Percentiles rank a stretch among this genome's conserved stretches.
These are phyloP conservation scores for Ustilago tritici DNA, from an alignment of 1,284 basidiomycete genomes.

Conservation along the genomic window DNA sequence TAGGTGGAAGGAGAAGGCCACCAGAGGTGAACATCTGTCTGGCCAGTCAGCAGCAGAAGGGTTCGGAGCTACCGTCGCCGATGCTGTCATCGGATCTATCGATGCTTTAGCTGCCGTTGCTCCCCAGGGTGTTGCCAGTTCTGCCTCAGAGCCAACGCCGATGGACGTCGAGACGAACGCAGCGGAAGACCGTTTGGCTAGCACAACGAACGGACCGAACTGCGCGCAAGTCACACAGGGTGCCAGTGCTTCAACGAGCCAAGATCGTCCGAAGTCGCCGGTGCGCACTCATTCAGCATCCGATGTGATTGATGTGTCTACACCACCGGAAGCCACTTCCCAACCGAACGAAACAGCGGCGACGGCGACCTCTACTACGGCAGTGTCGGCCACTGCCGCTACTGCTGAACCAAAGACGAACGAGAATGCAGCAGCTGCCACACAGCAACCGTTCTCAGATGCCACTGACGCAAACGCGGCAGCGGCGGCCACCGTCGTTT, in stretches of 20 bases:
- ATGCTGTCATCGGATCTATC: neutral
- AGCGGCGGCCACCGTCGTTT: neutral
- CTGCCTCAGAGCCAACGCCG: conserved; percentile 2
- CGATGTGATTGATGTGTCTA: neutral
- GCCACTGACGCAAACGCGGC: neutral
- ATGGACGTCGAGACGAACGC: conserved; percentile 23
- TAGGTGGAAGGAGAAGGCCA: conserved; percentile 15
- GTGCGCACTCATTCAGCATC: neutral
- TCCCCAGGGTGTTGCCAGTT: neutral
- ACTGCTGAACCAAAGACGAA: neutral
- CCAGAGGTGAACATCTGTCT: neutral
- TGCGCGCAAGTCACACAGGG: neutral
- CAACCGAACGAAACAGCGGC: neutral
- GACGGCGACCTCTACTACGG: neutral
- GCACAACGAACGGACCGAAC: neutral
- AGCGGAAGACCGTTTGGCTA: neutral
- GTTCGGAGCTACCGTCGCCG: neutral
- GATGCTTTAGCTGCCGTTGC: neutral
- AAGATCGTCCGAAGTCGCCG: neutral
- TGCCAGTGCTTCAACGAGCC: neutral
- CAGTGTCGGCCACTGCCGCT: neutral
- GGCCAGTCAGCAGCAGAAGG: neutral
- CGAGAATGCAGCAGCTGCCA: neutral
- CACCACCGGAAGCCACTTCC: conserved; percentile 1
- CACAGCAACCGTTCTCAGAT: neutral